phyloP scores from a whole-genome alignment of 2,329 filamentous ascomycete species.

The Drechmeria coniospora region DNA sequence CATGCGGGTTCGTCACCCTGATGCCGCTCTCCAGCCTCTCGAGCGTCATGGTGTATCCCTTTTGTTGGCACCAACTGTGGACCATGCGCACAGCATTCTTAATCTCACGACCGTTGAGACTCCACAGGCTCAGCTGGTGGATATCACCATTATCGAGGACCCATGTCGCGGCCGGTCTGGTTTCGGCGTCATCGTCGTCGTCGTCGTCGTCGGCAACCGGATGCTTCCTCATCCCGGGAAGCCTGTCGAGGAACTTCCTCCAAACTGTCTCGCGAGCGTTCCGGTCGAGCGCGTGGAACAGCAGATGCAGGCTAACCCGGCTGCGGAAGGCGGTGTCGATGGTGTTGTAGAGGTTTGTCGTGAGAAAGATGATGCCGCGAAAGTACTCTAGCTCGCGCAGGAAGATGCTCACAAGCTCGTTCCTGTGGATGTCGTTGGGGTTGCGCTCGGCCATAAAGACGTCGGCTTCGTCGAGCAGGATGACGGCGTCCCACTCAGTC shows the following conservation, averaged over 20 bases:
- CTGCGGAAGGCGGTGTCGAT: slow-evolving; percentile 30
- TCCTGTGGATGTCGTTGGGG: slow-evolving; percentile 28
- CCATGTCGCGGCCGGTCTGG: too few species aligned
- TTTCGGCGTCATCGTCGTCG: too few species aligned
- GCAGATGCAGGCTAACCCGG: slow-evolving; percentile 29
- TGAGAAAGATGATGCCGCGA: slow-evolving; percentile 28
- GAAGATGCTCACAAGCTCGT: slow-evolving; percentile 33
- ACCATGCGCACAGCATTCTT: slow-evolving; percentile 32
- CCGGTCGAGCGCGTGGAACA: slow-evolving; percentile 23
- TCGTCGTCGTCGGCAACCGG: too few species aligned
- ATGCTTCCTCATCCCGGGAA: too few species aligned
- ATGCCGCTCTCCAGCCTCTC: slow-evolving; percentile 28
- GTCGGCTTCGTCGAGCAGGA: slow-evolving; percentile 38
- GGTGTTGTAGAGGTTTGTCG: slow-evolving; percentile 25
- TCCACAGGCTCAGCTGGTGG: slow-evolving; percentile 21
- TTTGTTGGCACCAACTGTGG: slow-evolving; percentile 27
- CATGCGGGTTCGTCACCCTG: slow-evolving; percentile 26
- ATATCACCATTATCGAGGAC: slow-evolving; percentile 20
- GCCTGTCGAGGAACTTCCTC: slow-evolving; percentile 27
- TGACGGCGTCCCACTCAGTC: slow-evolving; percentile 32
- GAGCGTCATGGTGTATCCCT: slow-evolving; percentile 25
- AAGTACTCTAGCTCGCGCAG: slow-evolving; percentile 30
- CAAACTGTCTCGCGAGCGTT: slow-evolving; percentile 25
- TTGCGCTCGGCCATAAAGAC: slow-evolving; percentile 34
- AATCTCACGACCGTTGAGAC: slow-evolving; percentile 30